A percentile compares a stretch with the other conserved stretches of the same genome.
Evolutionary conservation across 345 rosid species (phyloP).

Genomic region (Passiflora organensis): DNA sequence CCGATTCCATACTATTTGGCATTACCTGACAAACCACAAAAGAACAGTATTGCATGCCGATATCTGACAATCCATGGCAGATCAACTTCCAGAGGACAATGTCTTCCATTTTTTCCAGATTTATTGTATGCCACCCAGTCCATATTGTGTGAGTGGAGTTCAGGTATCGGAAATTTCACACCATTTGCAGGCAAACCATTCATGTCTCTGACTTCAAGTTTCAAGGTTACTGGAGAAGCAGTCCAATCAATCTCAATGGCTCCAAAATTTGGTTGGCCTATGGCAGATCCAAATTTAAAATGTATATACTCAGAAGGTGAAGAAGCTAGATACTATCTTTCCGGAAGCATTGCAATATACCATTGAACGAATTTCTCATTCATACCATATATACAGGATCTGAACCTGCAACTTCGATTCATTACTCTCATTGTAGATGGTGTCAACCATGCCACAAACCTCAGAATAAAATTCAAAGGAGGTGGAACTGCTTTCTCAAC

Average conservation of each 20-base stretch:
- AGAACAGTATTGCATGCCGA: slow-evolving; percentile 54
- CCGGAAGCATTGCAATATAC: background rate
- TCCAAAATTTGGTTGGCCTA: slow-evolving; percentile 81
- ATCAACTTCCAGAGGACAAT: slow-evolving; percentile 58
- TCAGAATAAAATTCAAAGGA: slow-evolving; percentile 43
- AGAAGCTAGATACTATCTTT: background rate
- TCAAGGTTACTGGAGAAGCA: slow-evolving; percentile 51
- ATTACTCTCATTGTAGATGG: slow-evolving; percentile 85
- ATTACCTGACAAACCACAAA: slow-evolving; percentile 41
- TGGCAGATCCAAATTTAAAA: slow-evolving; percentile 4
- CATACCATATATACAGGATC: slow-evolving; percentile 76
- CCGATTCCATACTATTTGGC: slow-evolving; percentile 14
- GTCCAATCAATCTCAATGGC: slow-evolving; percentile 72
- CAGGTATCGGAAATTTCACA: slow-evolving; percentile 45
- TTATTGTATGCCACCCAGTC: slow-evolving; percentile 12
- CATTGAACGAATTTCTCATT: background rate
- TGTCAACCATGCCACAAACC: slow-evolving; percentile 64
- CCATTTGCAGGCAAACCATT: slow-evolving; percentile 46
- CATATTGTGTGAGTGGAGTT: slow-evolving; percentile 36
- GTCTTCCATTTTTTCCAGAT: slow-evolving; percentile 34
- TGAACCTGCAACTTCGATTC: slow-evolving; percentile 47
- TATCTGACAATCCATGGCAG: slow-evolving; percentile 60
- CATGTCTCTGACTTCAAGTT: slow-evolving; percentile 55
- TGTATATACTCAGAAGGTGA: background rate
- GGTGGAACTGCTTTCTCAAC: slow-evolving; percentile 63